These are phyloP conservation scores for Lophium mytilinum DNA, from an alignment of 495 filamentous ascomycete genomes.

Conservation along the genomic window DNA sequence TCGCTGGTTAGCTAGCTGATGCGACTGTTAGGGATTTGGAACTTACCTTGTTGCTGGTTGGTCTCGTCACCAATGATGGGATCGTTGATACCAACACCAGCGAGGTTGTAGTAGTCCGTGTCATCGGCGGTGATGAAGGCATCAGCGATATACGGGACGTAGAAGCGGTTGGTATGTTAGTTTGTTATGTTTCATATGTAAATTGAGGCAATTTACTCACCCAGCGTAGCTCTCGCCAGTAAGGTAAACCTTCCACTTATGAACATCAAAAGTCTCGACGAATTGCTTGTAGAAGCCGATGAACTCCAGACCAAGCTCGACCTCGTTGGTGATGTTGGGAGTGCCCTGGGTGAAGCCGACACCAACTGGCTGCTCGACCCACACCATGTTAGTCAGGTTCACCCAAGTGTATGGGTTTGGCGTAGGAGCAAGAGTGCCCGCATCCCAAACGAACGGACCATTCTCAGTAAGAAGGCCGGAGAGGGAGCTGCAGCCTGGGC, in stretches of 20 bases:
- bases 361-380: conserved; percentile 69
- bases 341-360: conserved; percentile 62
- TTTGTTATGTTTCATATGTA: too few species aligned
- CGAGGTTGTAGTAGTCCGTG: conserved; percentile 55
- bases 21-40: conserved; percentile 20
- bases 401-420: conserved; percentile 45
- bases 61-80: conserved; percentile 50
- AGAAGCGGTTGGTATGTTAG: too few species aligned
- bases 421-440: conserved; percentile 18
- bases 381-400: conserved; percentile 70
- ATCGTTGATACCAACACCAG: conserved; percentile 63
- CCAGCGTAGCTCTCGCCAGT: conserved; percentile 45
- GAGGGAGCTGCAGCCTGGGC: conserved; percentile 58
- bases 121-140: conserved; percentile 66
- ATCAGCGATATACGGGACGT: conserved; percentile 71
- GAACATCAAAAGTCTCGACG: conserved; percentile 56
- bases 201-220: too few species aligned
- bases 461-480: conserved; percentile 67
- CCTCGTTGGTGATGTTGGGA: conserved; percentile 53
- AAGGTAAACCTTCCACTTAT: conserved; percentile 57
- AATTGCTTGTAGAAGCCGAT: conserved; percentile 47
- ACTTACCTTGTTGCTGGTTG: conserved; percentile 39
- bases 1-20: background rate
- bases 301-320: conserved; percentile 60
- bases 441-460: conserved; percentile 67